These are phyloP conservation scores for Podaxis pistillaris DNA, from an alignment of 768 basidiomycete species.

Conservation along the genomic window DNA sequence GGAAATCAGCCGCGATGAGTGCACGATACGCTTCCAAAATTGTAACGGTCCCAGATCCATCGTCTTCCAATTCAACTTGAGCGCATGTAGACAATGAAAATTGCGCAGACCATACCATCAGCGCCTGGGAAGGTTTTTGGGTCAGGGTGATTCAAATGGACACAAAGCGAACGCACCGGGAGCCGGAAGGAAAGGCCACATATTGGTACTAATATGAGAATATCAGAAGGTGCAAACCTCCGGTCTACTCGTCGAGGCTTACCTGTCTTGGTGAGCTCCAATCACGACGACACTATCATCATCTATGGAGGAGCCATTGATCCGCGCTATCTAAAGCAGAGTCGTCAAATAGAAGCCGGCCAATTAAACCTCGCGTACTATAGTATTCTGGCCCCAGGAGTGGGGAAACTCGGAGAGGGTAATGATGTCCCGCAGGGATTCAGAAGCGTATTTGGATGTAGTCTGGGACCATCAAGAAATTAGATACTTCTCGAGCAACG, in stretches of 20 bases:
- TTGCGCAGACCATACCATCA: conserved; percentile 37
- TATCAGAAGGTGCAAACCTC: not conserved
- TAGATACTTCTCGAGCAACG: conserved; percentile 5
- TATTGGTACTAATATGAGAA: conserved; percentile 51
- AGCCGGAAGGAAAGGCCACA: conserved; percentile 75
- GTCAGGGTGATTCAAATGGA: not conserved
- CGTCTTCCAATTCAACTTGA: conserved; percentile 45
- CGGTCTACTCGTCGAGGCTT: conserved; percentile 8
- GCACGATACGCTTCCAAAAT: conserved; percentile 77
- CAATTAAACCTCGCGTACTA: conserved; percentile 43
- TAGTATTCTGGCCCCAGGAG: conserved; percentile 82
- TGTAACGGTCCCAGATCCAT: conserved; percentile 78
- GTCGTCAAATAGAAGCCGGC: not conserved
- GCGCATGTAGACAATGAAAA: conserved; percentile 18
- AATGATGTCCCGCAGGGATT: conserved; percentile 55
- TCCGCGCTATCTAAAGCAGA: conserved; percentile 60
- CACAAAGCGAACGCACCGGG: conserved; percentile 51
- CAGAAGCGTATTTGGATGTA: conserved; percentile 58
- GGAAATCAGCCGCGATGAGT: conserved; percentile 66
- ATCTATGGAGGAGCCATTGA: conserved; percentile 64
- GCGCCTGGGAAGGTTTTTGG: conserved; percentile 34
- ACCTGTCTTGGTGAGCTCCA: conserved; percentile 86
- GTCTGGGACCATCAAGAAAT: conserved; percentile 40
- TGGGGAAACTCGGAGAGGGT: conserved; percentile 72
- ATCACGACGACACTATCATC: conserved; percentile 69